Evolutionary conservation across 1,284 basidiomycete species (phyloP).

Genomic region (Malassezia slooffiae): DNA sequence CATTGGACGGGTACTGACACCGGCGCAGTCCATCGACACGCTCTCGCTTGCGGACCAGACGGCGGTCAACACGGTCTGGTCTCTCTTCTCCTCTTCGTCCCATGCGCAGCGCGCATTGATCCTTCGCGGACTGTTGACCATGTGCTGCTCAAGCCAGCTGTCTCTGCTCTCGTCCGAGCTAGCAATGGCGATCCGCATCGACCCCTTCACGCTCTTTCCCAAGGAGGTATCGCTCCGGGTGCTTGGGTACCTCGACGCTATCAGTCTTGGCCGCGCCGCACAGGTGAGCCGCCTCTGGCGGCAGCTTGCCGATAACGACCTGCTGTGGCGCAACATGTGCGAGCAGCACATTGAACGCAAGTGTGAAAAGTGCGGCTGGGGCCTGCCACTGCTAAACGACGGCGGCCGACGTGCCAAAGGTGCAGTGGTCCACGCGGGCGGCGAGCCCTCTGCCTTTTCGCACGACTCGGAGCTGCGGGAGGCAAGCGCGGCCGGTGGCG

Average conservation of each 20-base stretch:
- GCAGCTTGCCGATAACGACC: constrained; percentile 81
- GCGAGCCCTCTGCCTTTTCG: neutral
- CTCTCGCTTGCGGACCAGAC: constrained; percentile 79
- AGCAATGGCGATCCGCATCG: constrained; percentile 71
- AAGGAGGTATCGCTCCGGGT: constrained; percentile 82
- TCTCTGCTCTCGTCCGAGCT: constrained; percentile 89
- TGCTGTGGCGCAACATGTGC: constrained; percentile 92
- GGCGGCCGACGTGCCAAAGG: constrained; percentile 52
- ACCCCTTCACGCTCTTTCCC: constrained; percentile 83
- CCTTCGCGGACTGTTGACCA: constrained; percentile 92
- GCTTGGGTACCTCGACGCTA: constrained; percentile 85
- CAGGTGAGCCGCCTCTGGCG: constrained; percentile 84
- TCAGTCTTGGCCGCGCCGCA: constrained; percentile 84
- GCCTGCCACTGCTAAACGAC: constrained; percentile 72
- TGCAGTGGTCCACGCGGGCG: constrained; percentile 14
- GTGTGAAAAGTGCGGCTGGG: constrained; percentile 96
- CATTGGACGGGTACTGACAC: constrained; percentile 5
- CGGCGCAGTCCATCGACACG: constrained; percentile 78
- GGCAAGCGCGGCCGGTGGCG: constrained; percentile 11
- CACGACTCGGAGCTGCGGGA: constrained; percentile 5
- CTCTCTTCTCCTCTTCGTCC: constrained; percentile 86
- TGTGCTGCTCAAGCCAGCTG: constrained; percentile 99
- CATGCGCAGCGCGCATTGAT: constrained; percentile 83
- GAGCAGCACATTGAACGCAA: constrained; percentile 98
- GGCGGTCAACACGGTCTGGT: constrained; percentile 86